Conservation (phyloP, 2,329 filamentous ascomycete species). For the Aspergillus fructus region DNA sequence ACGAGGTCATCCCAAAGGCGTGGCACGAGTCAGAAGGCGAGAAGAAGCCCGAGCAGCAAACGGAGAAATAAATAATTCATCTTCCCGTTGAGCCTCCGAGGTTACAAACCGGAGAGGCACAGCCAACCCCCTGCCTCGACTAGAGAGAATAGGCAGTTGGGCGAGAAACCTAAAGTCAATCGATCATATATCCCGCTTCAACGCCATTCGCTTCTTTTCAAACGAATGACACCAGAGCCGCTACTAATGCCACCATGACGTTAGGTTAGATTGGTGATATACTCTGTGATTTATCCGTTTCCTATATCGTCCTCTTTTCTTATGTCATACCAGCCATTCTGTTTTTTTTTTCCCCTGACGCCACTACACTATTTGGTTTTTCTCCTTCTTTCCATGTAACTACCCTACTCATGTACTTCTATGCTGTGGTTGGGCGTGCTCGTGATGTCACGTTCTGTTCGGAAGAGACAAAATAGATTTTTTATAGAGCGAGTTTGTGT, state of each 20-base stretch:
- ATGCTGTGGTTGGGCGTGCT: not conserved
- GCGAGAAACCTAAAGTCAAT: not conserved
- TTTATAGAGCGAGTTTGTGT: not conserved
- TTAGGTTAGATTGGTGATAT: not conserved
- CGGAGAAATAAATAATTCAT: constrained; percentile 18
- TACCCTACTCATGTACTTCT: constrained; percentile 20
- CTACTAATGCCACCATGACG: not conserved
- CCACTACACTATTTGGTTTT: constrained; percentile 2
- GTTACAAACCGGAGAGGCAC: too few species aligned
- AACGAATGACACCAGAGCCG: not conserved
- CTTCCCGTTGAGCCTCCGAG: not conserved
- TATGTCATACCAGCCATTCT: not conserved
- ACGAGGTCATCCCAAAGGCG: constrained; percentile 50
- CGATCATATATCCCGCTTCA: not conserved
- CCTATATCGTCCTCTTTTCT: not conserved
- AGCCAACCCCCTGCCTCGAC: too few species aligned
- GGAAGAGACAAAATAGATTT: constrained; percentile 12
- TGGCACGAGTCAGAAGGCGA: constrained; percentile 44
- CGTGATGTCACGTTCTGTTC: not conserved
- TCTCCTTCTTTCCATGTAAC: constrained; percentile 10
- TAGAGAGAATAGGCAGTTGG: too few species aligned
- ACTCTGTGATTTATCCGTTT: not conserved
- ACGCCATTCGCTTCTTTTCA: not conserved
- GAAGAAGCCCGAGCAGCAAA: constrained; percentile 19
- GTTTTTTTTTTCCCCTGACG: not conserved